These are phyloP conservation scores for Termitomyces sp. DNA, from an alignment of 768 basidiomycete species.

Conservation along the genomic window DNA sequence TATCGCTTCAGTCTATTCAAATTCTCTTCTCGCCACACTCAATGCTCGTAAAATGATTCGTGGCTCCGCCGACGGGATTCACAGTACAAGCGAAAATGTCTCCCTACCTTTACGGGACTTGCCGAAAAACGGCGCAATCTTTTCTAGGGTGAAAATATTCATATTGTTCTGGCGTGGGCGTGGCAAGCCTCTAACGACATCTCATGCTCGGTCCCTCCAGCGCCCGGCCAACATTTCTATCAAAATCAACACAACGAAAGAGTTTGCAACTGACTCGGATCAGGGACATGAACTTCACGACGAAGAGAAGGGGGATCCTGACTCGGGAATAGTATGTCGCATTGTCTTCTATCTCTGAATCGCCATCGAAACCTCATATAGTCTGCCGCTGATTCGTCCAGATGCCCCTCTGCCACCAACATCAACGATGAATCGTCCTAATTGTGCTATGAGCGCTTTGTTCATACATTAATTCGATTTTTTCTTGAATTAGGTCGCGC, in stretches of 20 bases:
- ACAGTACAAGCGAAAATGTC: constrained; percentile 34
- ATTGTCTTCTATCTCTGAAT: not conserved
- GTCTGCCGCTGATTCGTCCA: constrained; percentile 2
- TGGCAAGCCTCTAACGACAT: not conserved
- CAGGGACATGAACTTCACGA: constrained; percentile 18
- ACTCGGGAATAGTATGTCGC: constrained; percentile 11
- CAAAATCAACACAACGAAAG: constrained; percentile 50
- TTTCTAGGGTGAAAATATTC: constrained; percentile 24
- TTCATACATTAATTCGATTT: not conserved
- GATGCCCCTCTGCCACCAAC: constrained; percentile 5
- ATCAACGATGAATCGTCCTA: not conserved
- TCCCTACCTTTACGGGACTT: constrained; percentile 34
- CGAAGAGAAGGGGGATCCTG: constrained; percentile 14
- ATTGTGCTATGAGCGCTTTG: not conserved
- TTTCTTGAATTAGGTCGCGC: not conserved
- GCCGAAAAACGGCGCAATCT: constrained; percentile 24
- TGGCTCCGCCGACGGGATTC: constrained; percentile 28
- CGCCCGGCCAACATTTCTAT: constrained; percentile 44
- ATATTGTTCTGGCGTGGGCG: not conserved
- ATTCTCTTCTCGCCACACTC: constrained; percentile 54
- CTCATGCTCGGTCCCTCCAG: constrained; percentile 13
- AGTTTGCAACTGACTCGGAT: constrained; percentile 37
- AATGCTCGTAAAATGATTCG: constrained; percentile 49
- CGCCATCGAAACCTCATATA: not conserved
- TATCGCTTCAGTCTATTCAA: constrained; percentile 44